phyloP scores from a whole-genome alignment of 2,329 filamentous ascomycete genomes.

The Fusarium sp. region DNA sequence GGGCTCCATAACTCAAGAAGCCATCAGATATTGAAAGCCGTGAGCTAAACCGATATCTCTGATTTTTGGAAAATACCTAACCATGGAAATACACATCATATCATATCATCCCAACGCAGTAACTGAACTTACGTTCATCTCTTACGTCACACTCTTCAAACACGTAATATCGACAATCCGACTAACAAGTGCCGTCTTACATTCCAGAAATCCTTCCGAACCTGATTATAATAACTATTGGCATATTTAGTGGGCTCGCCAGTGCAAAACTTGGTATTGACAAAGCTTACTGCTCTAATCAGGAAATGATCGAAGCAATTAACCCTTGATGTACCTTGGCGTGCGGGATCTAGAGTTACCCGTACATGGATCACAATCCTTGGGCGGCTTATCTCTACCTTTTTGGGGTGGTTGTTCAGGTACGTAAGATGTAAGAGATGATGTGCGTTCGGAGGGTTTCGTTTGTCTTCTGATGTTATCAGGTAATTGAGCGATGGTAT shows the following conservation, averaged over 20 bases:
- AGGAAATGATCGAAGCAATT: background rate
- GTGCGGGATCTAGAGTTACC: background rate
- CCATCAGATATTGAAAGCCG: too few relatives aligned
- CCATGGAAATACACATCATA: too few relatives aligned
- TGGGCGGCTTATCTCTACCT: background rate
- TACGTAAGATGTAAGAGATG: too few relatives aligned
- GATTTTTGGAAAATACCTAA: too few relatives aligned
- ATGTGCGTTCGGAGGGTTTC: background rate
- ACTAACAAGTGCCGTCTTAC: background rate
- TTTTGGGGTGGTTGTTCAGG: background rate
- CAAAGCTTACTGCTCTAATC: background rate
- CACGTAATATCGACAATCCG: too few relatives aligned
- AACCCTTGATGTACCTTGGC: background rate
- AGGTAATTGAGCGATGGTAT: too few relatives aligned
- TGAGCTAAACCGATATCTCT: too few relatives aligned
- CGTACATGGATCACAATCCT: background rate
- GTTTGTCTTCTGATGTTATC: background rate
- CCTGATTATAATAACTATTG: background rate
- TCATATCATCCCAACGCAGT: too few relatives aligned
- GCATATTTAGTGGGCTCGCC: background rate
- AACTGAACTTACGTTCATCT: background rate
- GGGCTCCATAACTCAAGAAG: too few relatives aligned
- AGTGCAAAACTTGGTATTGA: background rate
- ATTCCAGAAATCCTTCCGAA: background rate
- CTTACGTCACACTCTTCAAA: background rate